phyloP scores from a whole-genome alignment of 225 moss, liverwort and hornwort species.

The Polytrichum commune region DNA sequence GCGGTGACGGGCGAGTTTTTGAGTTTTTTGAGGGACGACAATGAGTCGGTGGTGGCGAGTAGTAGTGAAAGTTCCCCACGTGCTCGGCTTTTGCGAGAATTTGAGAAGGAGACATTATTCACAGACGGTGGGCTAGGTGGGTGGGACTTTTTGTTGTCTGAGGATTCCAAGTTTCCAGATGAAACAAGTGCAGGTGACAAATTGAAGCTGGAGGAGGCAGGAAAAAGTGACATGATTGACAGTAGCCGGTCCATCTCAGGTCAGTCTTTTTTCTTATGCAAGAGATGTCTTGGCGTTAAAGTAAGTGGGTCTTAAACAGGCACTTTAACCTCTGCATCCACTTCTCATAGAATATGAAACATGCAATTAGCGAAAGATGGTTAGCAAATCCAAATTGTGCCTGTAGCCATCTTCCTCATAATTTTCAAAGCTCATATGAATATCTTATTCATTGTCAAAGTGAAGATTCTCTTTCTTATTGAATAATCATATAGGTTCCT shows the following conservation, averaged over 20 bases:
- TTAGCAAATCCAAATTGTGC: no score
- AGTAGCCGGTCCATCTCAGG: neutral
- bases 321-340: no score
- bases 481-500: no score
- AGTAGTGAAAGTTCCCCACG: slow-evolving; percentile 75
- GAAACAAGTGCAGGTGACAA: slow-evolving; percentile 20
- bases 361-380: no score
- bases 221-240: slow-evolving; percentile 20
- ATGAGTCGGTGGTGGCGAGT: slow-evolving; percentile 16
- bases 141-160: slow-evolving; percentile 49
- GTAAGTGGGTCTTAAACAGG: no score
- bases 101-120: slow-evolving; percentile 74
- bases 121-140: slow-evolving; percentile 52
- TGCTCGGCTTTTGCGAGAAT: slow-evolving; percentile 67
- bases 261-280: no score
- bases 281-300: no score
- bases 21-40: slow-evolving; percentile 55
- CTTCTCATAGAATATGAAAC: no score
- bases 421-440: no score
- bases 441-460: no score
- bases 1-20: slow-evolving; percentile 80
- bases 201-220: neutral
- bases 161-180: slow-evolving; percentile 60
- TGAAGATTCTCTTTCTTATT: no score
- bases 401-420: no score